Evolutionary conservation across 805 yeast species (phyloP).

Genomic region (Yamadazyma endophytica): DNA sequence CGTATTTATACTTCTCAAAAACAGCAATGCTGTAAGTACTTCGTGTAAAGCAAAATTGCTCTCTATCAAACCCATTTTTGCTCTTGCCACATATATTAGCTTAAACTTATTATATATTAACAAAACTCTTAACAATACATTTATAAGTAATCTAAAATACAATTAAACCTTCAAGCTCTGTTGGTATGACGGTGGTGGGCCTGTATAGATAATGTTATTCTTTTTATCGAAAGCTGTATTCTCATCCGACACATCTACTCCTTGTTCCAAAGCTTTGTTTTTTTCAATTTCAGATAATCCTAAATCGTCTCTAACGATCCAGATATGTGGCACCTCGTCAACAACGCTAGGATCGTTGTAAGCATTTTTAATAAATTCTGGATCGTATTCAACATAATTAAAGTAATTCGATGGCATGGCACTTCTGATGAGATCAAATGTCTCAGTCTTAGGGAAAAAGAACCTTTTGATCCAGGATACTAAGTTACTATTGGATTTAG

Average conservation of each 20-base stretch:
- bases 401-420: conserved; percentile 39
- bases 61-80: no score
- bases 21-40: no score
- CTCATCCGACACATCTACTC: conserved; percentile 53
- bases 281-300: conserved; percentile 64
- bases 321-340: conserved; percentile 57
- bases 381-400: conserved; percentile 38
- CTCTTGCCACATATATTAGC: no score
- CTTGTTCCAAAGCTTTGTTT: conserved; percentile 49
- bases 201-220: conserved; percentile 49
- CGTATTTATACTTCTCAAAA: no score
- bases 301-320: conserved; percentile 67
- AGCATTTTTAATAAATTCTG: conserved; percentile 36
- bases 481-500: conserved; percentile 16
- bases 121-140: background rate
- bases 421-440: conserved; percentile 42
- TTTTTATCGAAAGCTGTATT: conserved; percentile 57
- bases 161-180: conserved; percentile 38
- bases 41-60: no score
- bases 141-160: background rate
- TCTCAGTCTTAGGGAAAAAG: conserved; percentile 45
- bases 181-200: conserved; percentile 70
- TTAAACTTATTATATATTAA: background rate
- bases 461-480: conserved; percentile 34
- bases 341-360: conserved; percentile 56